Evolutionary conservation across 2,329 filamentous ascomycete genomes (phyloP).

Genomic region (Penicillium sp.): DNA sequence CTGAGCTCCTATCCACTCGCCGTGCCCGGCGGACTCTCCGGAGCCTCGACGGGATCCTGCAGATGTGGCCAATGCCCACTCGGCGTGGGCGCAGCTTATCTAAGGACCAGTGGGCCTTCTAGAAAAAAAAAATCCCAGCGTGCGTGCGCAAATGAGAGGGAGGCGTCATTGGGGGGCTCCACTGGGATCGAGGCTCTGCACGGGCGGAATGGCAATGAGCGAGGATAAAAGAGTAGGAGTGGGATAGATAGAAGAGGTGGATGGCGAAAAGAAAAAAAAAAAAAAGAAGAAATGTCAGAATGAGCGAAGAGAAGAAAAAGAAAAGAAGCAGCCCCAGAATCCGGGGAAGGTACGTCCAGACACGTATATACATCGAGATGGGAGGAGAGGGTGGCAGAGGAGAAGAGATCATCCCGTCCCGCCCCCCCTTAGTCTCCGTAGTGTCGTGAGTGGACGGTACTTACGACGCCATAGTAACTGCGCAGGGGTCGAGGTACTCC

Average conservation of each 20-base stretch:
- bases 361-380: background rate
- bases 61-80: conserved; percentile 7
- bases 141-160: too few species aligned
- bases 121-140: conserved; percentile 23
- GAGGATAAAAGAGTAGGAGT: too few species aligned
- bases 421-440: conserved; percentile 10
- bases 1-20: conserved; percentile 1
- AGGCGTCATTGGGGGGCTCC: conserved; percentile 19
- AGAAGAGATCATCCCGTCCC: conserved; percentile 24
- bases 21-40: conserved; percentile 17
- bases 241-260: too few species aligned
- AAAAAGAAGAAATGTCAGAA: background rate
- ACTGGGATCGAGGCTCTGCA: conserved; percentile 22
- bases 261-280: background rate
- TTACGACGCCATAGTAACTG: too few species aligned
- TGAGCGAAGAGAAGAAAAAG: conserved; percentile 1
- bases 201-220: too few species aligned
- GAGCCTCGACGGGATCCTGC: conserved; percentile 22
- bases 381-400: background rate
- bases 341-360: too few species aligned
- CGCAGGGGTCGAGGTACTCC: too few species aligned
- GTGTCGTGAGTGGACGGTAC: too few species aligned
- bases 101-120: conserved; percentile 24
- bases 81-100: too few species aligned
- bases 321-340: background rate